Conservation (phyloP, 768 basidiomycete genomes). For the Tylopilus balloui region DNA sequence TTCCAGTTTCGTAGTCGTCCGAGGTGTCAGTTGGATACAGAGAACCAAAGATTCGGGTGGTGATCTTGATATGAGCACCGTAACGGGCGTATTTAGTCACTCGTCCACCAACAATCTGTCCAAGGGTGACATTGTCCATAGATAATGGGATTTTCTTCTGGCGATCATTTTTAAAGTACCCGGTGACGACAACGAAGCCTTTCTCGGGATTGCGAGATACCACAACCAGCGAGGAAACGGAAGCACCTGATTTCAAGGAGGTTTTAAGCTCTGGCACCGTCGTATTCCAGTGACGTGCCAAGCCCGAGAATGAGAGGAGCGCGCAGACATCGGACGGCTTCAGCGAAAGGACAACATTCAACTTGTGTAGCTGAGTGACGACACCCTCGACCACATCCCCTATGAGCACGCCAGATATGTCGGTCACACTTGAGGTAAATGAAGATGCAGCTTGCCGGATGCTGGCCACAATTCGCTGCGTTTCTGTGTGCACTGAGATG, state of each 20-base stretch:
- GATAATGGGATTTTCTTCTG: constrained; percentile 50
- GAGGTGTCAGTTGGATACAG: constrained; percentile 77
- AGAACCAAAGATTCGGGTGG: constrained; percentile 64
- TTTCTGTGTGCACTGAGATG: constrained; percentile 53
- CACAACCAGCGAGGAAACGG: constrained; percentile 75
- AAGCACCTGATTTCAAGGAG: constrained; percentile 62
- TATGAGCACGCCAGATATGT: constrained; percentile 73
- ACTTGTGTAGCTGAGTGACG: constrained; percentile 79
- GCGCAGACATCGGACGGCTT: constrained; percentile 68
- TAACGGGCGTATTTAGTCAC: constrained; percentile 67
- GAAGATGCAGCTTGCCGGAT: constrained; percentile 71
- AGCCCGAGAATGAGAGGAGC: constrained; percentile 79
- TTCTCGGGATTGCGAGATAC: constrained; percentile 85
- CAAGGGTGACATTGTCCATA: constrained; percentile 62
- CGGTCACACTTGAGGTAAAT: constrained; percentile 45
- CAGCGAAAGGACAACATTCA: constrained; percentile 74
- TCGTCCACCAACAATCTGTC: constrained; percentile 77
- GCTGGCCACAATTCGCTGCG: constrained; percentile 72
- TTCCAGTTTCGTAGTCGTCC: constrained; percentile 69
- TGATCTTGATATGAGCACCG: constrained; percentile 76
- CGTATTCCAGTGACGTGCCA: constrained; percentile 75
- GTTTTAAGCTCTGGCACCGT: constrained; percentile 61
- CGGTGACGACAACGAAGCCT: constrained; percentile 80
- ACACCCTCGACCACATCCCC: constrained; percentile 68
- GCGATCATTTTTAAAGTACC: constrained; percentile 55